These are phyloP conservation scores for Tranzscheliella williamsii DNA, from an alignment of 1,284 basidiomycete genomes.

Conservation along the genomic window DNA sequence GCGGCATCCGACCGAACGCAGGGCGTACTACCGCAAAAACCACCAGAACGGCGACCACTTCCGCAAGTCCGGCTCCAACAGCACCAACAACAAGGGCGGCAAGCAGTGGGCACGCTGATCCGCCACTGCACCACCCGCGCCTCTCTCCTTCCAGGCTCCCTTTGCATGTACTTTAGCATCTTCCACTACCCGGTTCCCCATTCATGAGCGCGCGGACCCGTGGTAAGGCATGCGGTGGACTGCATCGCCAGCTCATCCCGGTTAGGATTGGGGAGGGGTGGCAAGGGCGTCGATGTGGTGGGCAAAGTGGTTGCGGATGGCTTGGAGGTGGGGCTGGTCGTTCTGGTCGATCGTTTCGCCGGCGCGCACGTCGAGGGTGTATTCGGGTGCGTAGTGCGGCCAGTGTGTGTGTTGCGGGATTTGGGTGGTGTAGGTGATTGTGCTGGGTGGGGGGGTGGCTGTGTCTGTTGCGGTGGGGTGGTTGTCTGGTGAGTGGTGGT, in stretches of 20 bases:
- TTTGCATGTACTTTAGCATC: background rate
- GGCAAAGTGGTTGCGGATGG: slow-evolving; percentile 8
- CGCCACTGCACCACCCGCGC: background rate
- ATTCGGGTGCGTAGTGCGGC: slow-evolving; percentile 17
- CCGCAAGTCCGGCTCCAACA: slow-evolving; percentile 28
- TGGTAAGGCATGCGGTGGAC: too few relatives aligned
- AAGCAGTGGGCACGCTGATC: slow-evolving; percentile 48
- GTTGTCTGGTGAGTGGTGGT: background rate
- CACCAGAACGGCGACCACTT: slow-evolving; percentile 40
- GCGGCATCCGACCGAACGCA: slow-evolving; percentile 40
- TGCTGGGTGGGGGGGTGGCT: background rate
- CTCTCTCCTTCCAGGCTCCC: background rate
- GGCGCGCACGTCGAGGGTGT: slow-evolving; percentile 14
- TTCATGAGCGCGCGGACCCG: background rate
- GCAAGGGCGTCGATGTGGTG: slow-evolving; percentile 7
- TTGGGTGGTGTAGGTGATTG: slow-evolving; percentile 2
- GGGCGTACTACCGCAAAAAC: slow-evolving; percentile 32
- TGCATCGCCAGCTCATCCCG: too few relatives aligned
- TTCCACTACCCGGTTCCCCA: background rate
- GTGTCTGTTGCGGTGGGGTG: background rate
- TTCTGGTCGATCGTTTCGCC: slow-evolving; percentile 32
- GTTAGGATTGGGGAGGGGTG: too few relatives aligned
- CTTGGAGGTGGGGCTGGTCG: slow-evolving; percentile 20
- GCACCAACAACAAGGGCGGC: slow-evolving; percentile 19
- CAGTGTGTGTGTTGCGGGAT: slow-evolving; percentile 35